Base-by-base conservation (phyloP, 352 stramenopile genomes). In the Aphanomyces euteiches region DNA sequence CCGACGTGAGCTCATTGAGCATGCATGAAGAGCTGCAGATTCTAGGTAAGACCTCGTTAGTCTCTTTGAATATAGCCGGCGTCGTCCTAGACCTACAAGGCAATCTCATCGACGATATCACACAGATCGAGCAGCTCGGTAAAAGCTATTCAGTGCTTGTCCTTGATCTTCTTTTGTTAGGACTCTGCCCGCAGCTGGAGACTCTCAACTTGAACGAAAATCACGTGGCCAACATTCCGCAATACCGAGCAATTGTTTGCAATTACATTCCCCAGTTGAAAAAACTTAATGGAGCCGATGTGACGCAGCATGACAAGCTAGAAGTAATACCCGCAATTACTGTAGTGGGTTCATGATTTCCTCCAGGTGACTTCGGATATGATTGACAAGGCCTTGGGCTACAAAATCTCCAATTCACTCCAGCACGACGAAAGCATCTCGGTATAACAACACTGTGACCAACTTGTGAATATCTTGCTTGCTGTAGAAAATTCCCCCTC, bases 1-100 rank as follows among this genome's bases (percentile, higher is more conserved):
- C 58, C 43, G 85, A 94, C 64, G 87, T 96, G 56, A 93, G 79
- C 50, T 86, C 88, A 3, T 73, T 96, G 40, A 85, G 82, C 38
- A 90, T 95, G 84, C 89, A 96, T 71, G 88, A 96, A 28, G 77
- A 90, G 53, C 78, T 96, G n/a, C 76, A 85, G 54, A 69, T 94
- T 38, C 66, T 93, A 36, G 85, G 84, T 92, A 57, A 39, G 77
- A 54, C n/a, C 57, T 13, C 28, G 7, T 58, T n/a, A 28, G n/a
- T 8, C 50, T 21, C n/a, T 58, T 58, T 10, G 50, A 28, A 28
- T 28, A 28, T 28, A n/a, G 28, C 28, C 2, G 28, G 2, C 28
- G 28, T 0, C 28, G 43, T 36, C 43, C 38, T 10, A 40, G 85
- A 95, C 72, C 66, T 95, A 34, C 75, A 90, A 73, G 82, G 76